phyloP scores from a whole-genome alignment of 202 grass and related monocot species.

The Carex arenaria region DNA sequence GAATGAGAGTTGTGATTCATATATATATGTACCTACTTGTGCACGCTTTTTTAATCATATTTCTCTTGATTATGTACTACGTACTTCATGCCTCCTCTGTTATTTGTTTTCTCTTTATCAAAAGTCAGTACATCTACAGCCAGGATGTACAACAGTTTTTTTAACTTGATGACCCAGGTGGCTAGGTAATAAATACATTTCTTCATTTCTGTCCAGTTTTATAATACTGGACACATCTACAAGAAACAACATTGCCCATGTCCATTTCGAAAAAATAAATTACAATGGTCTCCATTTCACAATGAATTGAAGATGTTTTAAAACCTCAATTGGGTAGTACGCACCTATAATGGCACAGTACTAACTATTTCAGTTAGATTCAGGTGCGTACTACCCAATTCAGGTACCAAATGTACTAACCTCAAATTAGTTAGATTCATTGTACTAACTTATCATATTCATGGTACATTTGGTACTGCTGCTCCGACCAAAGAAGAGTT shows the following conservation, averaged over 20 bases:
- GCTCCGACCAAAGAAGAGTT: too few relatives aligned
- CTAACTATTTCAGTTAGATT: neutral
- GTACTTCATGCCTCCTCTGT: neutral
- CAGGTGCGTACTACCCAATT: too few relatives aligned
- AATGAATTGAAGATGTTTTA: neutral
- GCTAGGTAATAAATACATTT: neutral
- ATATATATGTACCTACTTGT: neutral
- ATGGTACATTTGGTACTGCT: too few relatives aligned
- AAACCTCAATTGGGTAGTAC: neutral
- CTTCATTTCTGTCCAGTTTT: neutral
- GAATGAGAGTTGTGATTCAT: neutral
- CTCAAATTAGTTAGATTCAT: neutral
- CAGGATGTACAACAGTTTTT: constrained; percentile 8
- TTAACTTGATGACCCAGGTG: neutral
- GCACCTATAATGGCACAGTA: neutral
- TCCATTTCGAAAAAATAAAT: too few relatives aligned
- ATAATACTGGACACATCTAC: neutral
- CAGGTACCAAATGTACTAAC: too few relatives aligned
- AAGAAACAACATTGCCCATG: neutral
- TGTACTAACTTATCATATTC: neutral
- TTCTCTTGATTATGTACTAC: neutral
- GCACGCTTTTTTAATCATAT: too few relatives aligned
- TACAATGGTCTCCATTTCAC: neutral
- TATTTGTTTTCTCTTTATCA: neutral
- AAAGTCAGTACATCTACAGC: neutral